Evolutionary conservation across 345 rosid genomes (phyloP).

Genomic region (Trapa bicornis): DNA sequence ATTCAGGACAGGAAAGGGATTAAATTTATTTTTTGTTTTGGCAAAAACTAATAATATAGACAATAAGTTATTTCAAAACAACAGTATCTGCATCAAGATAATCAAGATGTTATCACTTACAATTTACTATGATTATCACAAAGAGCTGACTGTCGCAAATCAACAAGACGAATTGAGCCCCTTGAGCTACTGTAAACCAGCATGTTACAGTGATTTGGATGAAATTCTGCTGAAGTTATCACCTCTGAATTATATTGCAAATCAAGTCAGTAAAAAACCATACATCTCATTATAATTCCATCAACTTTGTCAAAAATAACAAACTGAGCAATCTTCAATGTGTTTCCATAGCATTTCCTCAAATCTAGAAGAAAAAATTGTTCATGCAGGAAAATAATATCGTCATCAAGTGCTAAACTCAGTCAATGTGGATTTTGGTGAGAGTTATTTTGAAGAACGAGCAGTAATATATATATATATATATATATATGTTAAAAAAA

Average conservation of each 20-base stretch:
- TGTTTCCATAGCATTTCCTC: background rate
- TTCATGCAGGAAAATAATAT: background rate
- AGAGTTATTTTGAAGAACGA: background rate
- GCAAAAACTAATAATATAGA: background rate
- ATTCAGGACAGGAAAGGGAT: background rate
- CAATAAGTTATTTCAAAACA: background rate
- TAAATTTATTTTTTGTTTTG: background rate
- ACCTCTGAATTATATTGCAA: conserved; percentile 59
- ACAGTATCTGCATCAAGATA: background rate
- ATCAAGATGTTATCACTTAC: conserved; percentile 28
- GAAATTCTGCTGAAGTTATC: conserved; percentile 97
- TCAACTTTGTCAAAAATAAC: background rate
- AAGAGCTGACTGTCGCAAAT: conserved; percentile 94
- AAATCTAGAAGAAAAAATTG: background rate
- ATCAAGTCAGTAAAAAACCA: background rate
- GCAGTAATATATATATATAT: background rate
- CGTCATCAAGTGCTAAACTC: too few species aligned
- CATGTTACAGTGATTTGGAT: conserved; percentile 82
- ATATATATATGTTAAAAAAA: background rate
- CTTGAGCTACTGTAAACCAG: conserved; percentile 98
- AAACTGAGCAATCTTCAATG: background rate
- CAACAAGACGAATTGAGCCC: conserved; percentile 93
- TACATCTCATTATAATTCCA: background rate
- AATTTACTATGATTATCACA: conserved; percentile 87
- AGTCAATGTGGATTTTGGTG: background rate